phyloP scores from a whole-genome alignment of 2,329 filamentous ascomycete genomes.

The Fusarium denticulatum region DNA sequence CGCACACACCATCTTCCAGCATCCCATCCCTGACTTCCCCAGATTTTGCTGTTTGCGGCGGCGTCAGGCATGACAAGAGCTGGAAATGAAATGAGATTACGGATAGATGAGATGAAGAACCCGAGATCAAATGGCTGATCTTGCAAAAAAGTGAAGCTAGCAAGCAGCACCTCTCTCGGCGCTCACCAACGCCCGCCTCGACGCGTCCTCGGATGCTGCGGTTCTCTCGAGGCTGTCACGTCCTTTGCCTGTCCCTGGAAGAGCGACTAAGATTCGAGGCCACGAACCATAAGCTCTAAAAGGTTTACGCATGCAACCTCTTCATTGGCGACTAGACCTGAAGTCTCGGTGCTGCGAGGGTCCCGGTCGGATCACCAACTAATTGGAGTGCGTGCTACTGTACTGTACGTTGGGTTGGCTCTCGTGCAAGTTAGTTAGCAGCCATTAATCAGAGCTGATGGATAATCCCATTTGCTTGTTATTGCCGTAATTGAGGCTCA shows the following conservation, averaged over 20 bases:
- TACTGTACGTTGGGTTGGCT: background rate
- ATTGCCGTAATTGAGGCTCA: conserved; percentile 35
- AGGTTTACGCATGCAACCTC: conserved; percentile 11
- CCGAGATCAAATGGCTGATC: conserved; percentile 23
- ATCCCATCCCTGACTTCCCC: conserved; percentile 48
- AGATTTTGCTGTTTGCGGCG: conserved; percentile 43
- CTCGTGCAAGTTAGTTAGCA: background rate
- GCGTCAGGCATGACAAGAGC: conserved; percentile 21
- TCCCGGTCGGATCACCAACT: conserved; percentile 33
- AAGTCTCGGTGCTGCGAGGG: conserved; percentile 25
- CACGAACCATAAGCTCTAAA: conserved; percentile 33
- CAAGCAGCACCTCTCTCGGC: background rate
- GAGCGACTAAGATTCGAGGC: conserved; percentile 30
- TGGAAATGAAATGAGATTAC: conserved; percentile 24
- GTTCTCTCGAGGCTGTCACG: conserved; percentile 18
- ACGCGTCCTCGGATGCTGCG: conserved; percentile 29
- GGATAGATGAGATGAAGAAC: conserved; percentile 7
- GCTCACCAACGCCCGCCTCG: conserved; percentile 24
- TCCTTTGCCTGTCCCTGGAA: conserved; percentile 27
- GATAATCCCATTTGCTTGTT: conserved; percentile 7
- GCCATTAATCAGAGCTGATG: conserved; percentile 30
- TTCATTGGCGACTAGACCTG: conserved; percentile 23
- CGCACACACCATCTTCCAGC: conserved; percentile 45
- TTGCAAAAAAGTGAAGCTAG: conserved; percentile 14
- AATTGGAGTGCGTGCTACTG: background rate